Evolutionary conservation across 2,329 filamentous ascomycete genomes (phyloP), one percentile per base, ranked within the genome.

Genomic region (Biscogniauxia mediterranea): DNA sequence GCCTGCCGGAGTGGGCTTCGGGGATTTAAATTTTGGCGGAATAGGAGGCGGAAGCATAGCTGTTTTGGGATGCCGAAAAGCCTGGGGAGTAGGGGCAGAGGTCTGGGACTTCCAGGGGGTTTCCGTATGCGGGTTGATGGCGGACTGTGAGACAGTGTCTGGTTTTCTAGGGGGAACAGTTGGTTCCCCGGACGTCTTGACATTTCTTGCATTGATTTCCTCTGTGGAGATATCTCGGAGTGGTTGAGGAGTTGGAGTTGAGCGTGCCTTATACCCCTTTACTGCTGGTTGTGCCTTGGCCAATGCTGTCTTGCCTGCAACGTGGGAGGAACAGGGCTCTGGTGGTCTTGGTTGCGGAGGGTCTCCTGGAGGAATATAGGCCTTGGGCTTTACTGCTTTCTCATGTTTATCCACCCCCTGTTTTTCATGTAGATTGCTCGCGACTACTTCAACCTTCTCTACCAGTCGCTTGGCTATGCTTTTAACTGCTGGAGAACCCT

Each of bases 21-120:
- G 61, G 17, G 64, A 42, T 60, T 61, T 69, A 52, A 71, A 71
- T 55, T 69, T 73, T 19, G 69, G 68, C 8, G 70, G 70, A 25
- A 63, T 25, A 15, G 67, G 64, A 52, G 70, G 69, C 21, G 68
- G 69, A 32, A 64, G 66, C 69, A 72, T 73, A 11, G 65, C 55
- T 2, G 61, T 69, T 58, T 56, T 67, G 5, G 64, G 62, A 21
- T 61, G 56, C 26, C 54, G 61, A 53, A 66, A 68, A 17, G 65
- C 54, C 20, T 54, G 64, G 21, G 60, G 55, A 26, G 52, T n/a
- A 25, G 63, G 54, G 38, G 54, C 54, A 5, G 57, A 57, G 38
- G 42, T 54, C 51, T 20, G 59, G 23, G 52, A n/a, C 38, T 52
- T 60, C n/a, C 26, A 55, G 15, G 54, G 17, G 9, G 28, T 21